Evolutionary conservation across 768 basidiomycete genomes (phyloP).

Genomic region (Neoboletus magnificus): DNA sequence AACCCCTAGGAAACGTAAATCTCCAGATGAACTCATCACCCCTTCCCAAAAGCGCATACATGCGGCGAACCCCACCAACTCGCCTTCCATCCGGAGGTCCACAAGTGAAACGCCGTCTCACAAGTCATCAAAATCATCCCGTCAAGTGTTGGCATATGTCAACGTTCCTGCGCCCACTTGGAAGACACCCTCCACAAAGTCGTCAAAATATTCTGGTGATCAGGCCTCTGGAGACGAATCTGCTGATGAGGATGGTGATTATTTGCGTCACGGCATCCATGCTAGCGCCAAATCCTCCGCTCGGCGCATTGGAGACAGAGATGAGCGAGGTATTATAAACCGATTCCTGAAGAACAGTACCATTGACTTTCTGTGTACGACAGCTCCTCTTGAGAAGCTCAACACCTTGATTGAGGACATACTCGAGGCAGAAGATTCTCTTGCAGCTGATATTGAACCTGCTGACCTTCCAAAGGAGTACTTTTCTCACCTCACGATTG

Average conservation of each 20-base stretch:
- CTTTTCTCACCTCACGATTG: slow-evolving; percentile 60
- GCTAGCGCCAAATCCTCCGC: slow-evolving; percentile 48
- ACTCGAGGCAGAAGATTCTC: slow-evolving; percentile 74
- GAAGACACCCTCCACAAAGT: slow-evolving; percentile 29
- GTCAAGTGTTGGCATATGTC: slow-evolving; percentile 34
- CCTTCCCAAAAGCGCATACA: slow-evolving; percentile 62
- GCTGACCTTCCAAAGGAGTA: slow-evolving; percentile 54
- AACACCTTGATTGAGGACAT: slow-evolving; percentile 76
- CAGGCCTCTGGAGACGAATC: slow-evolving; percentile 56
- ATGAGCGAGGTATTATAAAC: slow-evolving; percentile 57
- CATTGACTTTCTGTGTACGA: slow-evolving; percentile 1
- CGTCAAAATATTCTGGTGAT: slow-evolving; percentile 31
- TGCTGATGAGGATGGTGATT: slow-evolving; percentile 39
- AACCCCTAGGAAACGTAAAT: slow-evolving; percentile 74
- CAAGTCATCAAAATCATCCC: slow-evolving; percentile 28
- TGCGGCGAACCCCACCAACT: slow-evolving; percentile 6
- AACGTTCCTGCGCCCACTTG: slow-evolving; percentile 28
- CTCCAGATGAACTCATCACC: slow-evolving; percentile 53
- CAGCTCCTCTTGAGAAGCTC: slow-evolving; percentile 75
- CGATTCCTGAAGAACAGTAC: background rate
- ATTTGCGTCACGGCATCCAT: slow-evolving; percentile 22
- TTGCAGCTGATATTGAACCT: slow-evolving; percentile 55
- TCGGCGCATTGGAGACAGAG: slow-evolving; percentile 67
- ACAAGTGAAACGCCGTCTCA: slow-evolving; percentile 25
- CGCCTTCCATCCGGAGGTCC: slow-evolving; percentile 12